Percentiles rank a stretch among this genome's conserved stretches.
phyloP scores from a whole-genome alignment of 306 rosid genomes.

The Abrus precatorius region DNA sequence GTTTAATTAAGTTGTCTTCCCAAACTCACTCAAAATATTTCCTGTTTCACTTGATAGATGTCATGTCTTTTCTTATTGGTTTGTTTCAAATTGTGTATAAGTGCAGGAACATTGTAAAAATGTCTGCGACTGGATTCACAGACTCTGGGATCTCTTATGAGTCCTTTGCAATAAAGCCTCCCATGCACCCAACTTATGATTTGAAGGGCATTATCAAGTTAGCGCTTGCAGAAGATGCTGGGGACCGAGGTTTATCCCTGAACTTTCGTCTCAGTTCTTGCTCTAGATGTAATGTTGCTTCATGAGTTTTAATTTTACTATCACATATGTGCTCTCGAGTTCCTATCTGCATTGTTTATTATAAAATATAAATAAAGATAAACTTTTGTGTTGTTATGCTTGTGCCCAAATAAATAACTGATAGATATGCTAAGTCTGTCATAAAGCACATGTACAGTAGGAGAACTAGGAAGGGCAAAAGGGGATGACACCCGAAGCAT shows the following conservation, averaged over 20 bases:
- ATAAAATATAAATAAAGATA: background rate
- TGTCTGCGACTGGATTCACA: slow-evolving; percentile 61
- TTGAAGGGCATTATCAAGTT: slow-evolving; percentile 73
- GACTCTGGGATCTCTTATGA: slow-evolving; percentile 52
- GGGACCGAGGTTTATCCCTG: slow-evolving; percentile 68
- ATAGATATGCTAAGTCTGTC: background rate
- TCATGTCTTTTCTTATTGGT: slow-evolving; percentile 12
- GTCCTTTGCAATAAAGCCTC: slow-evolving; percentile 74
- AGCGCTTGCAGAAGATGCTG: slow-evolving; percentile 90
- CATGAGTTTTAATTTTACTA: background rate
- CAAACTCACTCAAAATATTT: too few relatives aligned
- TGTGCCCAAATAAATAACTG: background rate
- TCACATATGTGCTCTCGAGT: background rate
- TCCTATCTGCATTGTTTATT: slow-evolving; percentile 13
- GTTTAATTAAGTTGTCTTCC: too few relatives aligned
- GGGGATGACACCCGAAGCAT: too few relatives aligned
- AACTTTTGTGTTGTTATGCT: background rate
- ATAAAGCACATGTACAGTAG: too few relatives aligned
- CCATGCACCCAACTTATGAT: slow-evolving; percentile 91
- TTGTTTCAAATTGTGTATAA: slow-evolving; percentile 36
- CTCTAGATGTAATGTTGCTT: background rate
- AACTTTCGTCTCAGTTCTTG: slow-evolving; percentile 14
- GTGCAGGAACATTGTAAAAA: slow-evolving; percentile 59
- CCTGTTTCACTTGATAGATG: background rate
- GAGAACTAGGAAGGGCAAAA: too few relatives aligned